A percentile compares a stretch with the other conserved stretches of the same genome.
These are phyloP conservation scores for Coniophora puteana DNA, from an alignment of 1,284 basidiomycete species.

Conservation along the genomic window DNA sequence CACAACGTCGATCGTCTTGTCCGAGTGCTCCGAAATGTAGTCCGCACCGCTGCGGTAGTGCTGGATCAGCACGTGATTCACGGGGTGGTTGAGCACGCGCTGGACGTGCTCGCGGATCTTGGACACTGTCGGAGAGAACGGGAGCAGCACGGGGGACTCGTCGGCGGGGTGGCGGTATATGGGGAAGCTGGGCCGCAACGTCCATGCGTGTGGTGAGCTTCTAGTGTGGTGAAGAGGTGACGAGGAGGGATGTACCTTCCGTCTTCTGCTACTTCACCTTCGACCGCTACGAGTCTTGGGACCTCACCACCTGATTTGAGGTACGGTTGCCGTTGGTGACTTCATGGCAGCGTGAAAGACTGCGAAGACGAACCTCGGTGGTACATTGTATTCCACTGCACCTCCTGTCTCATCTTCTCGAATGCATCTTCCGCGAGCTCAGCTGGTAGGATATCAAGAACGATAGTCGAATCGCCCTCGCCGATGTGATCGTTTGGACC, in stretches of 20 bases:
- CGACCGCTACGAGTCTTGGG: conserved; percentile 67
- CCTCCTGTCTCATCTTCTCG: conserved; percentile 53
- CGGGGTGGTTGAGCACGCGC: conserved; percentile 47
- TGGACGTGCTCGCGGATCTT: conserved; percentile 61
- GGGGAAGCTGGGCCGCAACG: conserved; percentile 46
- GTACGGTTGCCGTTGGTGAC: not conserved
- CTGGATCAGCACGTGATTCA: conserved; percentile 79
- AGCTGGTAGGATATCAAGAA: conserved; percentile 48
- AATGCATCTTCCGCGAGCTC: conserved; percentile 54
- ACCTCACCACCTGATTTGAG: conserved; percentile 62
- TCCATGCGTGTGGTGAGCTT: conserved; percentile 5
- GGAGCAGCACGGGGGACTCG: conserved; percentile 58
- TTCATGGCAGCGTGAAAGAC: conserved; percentile 1
- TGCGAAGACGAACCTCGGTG: conserved; percentile 52
- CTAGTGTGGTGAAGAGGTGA: conserved; percentile 3
- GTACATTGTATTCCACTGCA: conserved; percentile 67
- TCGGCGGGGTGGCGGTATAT: conserved; percentile 78
- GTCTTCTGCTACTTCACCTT: conserved; percentile 57
- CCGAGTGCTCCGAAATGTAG: conserved; percentile 78
- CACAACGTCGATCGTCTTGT: conserved; percentile 77
- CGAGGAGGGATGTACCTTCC: conserved; percentile 45
- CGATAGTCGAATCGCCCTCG: conserved; percentile 60
- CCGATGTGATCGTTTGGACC: conserved; percentile 44
- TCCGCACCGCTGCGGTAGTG: conserved; percentile 71
- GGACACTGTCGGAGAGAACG: conserved; percentile 64